phyloP scores from a whole-genome alignment of 805 yeast species.

The Starmerella apicola region DNA sequence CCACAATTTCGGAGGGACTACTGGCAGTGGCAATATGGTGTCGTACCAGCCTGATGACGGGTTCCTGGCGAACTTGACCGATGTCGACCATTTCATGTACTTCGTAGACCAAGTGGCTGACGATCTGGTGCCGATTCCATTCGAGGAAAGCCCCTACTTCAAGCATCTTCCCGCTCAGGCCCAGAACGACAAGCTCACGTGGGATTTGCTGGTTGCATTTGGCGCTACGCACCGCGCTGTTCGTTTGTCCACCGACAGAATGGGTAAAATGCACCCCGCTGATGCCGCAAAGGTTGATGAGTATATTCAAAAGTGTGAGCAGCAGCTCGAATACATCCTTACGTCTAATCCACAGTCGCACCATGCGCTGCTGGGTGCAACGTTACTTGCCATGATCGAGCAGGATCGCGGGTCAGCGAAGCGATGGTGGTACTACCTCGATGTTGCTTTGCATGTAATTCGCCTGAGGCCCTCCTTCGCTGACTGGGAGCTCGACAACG shows the following conservation, averaged over 20 bases:
- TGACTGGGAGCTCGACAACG: conserved; percentile 16
- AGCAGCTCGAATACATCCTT: conserved; percentile 1
- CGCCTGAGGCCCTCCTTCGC: conserved; percentile 16
- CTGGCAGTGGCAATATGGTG: neutral
- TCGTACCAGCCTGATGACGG: neutral
- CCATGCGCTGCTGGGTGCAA: conserved; percentile 10
- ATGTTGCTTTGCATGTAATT: conserved; percentile 13
- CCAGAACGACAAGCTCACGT: conserved; percentile 28
- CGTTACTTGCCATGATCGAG: conserved; percentile 14
- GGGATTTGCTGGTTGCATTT: conserved; percentile 17
- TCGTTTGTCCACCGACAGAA: conserved; percentile 3
- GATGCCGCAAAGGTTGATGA: neutral
- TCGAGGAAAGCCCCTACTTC: conserved; percentile 53
- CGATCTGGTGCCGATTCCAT: conserved; percentile 56
- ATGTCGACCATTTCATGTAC: conserved; percentile 46
- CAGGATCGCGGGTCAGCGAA: conserved; percentile 14
- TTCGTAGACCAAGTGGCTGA: conserved; percentile 50
- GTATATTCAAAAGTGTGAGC: conserved; percentile 4
- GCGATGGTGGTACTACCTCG: conserved; percentile 10
- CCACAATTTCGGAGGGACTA: neutral
- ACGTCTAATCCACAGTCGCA: neutral
- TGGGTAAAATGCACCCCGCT: conserved; percentile 1
- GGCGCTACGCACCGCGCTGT: conserved; percentile 16
- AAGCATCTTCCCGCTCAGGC: conserved; percentile 58
- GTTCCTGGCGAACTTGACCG: neutral